Conservation (phyloP, 176 grass and related monocot genomes). For the Alopecurus myosuroides region DNA sequence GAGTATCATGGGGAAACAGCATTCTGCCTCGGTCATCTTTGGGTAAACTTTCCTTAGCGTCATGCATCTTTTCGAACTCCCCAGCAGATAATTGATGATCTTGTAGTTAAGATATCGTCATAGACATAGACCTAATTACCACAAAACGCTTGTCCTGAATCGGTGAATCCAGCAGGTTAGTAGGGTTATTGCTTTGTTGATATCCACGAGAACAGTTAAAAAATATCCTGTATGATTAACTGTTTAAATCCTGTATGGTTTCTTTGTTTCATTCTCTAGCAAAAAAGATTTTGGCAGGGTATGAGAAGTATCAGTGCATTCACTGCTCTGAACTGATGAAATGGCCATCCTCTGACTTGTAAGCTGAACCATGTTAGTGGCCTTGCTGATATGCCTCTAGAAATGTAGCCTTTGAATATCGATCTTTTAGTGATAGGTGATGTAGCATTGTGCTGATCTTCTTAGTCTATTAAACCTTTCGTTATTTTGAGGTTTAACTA, state of each 20-base stretch:
- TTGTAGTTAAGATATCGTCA: too few relatives aligned
- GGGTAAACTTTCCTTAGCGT: slow-evolving; percentile 46
- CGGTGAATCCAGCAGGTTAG: background rate
- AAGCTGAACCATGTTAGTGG: too few relatives aligned
- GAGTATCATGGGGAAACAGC: slow-evolving; percentile 42
- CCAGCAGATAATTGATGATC: too few relatives aligned
- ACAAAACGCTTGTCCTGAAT: background rate
- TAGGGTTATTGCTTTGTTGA: background rate
- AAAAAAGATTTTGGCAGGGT: background rate
- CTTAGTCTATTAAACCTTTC: too few relatives aligned
- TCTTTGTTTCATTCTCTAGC: too few relatives aligned
- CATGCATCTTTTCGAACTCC: background rate
- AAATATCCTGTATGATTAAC: background rate
- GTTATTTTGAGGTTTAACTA: too few relatives aligned
- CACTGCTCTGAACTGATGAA: background rate
- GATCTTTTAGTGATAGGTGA: background rate
- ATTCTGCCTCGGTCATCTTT: slow-evolving; percentile 67
- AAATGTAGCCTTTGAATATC: too few relatives aligned
- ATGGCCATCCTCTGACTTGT: too few relatives aligned
- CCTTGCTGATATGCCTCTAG: too few relatives aligned
- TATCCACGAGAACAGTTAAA: background rate
- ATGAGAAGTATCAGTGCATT: background rate
- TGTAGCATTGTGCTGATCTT: background rate
- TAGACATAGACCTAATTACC: background rate
- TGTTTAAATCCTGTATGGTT: background rate